Base-by-base conservation (phyloP, 441 rosid species). In the Melianthus villosus region DNA sequence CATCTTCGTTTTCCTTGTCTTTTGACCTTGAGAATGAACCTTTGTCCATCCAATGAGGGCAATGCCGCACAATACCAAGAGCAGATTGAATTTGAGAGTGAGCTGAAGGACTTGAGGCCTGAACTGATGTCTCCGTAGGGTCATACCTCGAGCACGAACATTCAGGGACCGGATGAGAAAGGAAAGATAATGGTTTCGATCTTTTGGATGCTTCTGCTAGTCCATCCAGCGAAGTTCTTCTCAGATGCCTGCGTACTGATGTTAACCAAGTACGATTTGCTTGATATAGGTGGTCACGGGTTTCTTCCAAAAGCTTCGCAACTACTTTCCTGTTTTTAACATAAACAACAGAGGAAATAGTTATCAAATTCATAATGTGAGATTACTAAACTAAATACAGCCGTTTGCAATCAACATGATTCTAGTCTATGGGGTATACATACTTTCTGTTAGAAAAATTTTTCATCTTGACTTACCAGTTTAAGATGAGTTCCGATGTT, bases 211-310 rank as follows among this genome's bases (percentile, higher is more conserved):
- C 77, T 51, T 65, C 63, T 7, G 59, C 55, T 46, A 72, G 56
- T 35, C 98, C 84, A 42, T 82, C 81, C 4, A 77, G 67, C 56
- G 79, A 64, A 47, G 79, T 77, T 50, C 60, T 68, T 29, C 77
- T 69, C 33, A 89, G 56, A 60, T 73, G 84, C 57, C 61, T 77
- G 30, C 89, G 74, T 30, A 73, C 51, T 3, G 94, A 63, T 37
- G 51, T 70, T 55, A 84, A 58, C 98, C 94, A 89, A 7, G 94
- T 65, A 44, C 57, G 69, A 52, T 79, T 84, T 34, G 89, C 94
- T 60, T 81, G 75, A 52, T 81, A 84, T 35, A 72, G 51, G 56
- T 84, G 77, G 32, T 76, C 63, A 0, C 69, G 61, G 16, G 65
- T 75, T 63, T 77, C 72, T 42, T 81, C 86, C 42, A 84, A 59